Base-by-base conservation (phyloP, 2,329 filamentous ascomycete genomes). In the Phialemonium atrogriseum region DNA sequence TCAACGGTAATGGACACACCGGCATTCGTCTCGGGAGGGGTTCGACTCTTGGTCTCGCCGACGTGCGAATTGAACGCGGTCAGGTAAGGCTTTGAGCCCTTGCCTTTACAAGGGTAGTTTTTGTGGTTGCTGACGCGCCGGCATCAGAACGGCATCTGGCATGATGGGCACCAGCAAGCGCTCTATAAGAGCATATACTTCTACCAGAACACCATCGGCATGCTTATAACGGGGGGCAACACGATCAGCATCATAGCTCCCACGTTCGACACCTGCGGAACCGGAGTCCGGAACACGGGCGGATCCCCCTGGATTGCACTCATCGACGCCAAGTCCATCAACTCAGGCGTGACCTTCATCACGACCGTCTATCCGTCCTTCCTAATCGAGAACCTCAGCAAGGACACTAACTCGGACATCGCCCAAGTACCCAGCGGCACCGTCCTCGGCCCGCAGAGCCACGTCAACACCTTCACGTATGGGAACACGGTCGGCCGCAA, bases 121-220 rank as follows among this genome's bases (percentile, higher is more conserved):
- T 24, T 24, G 11, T n/a, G 23, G 5, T 7, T 7, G 7, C n/a
- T n/a, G 7, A 24, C 23, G 7, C 7, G 11, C n/a, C 23, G 6
- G n/a, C 11, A 18, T 17, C 14, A 56, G 54, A 60, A 60, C 25
- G 60, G 60, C 23, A 59, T 64, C 38, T 58, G 52, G 52, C 51
- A 61, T 30, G 43, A 61, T 36, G 56, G 57, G 5, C 60, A 64
- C 33, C 60, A 65, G 36, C 61, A 65, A 33, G 59, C 58, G 2
- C 42, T 59, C 2, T 63, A 58, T 42, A 64, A 64, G 47, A 52
- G 50, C 38, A 59, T 66, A 16, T 55, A 60, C 41, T 64, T 65
- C 34, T 61, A 46, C 40, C 49, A 60, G 20, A 63, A 62, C 39
- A 59, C 53, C 0, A 45, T 62, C 5, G 62, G 54, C 19, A 54